Conservation (phyloP, 495 filamentous ascomycete species). For the Neurospora sp. region DNA sequence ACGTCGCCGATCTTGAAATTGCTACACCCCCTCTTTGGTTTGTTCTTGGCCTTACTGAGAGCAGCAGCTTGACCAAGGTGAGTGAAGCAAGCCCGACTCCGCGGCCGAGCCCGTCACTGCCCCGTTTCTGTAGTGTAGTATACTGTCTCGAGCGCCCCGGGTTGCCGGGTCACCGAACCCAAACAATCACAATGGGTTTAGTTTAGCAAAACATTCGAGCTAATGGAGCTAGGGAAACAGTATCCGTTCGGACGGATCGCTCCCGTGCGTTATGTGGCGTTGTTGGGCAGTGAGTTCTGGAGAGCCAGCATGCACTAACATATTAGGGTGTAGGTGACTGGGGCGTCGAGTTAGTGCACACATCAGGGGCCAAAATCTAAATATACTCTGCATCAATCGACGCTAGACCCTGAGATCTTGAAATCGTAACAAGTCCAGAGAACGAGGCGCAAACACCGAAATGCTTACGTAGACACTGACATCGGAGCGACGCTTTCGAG, state of each 20-base stretch:
- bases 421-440: neutral
- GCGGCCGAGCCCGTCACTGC: neutral
- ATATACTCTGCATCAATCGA: neutral
- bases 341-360: neutral
- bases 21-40: no score
- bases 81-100: neutral
- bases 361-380: neutral
- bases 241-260: neutral
- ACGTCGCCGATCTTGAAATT: neutral
- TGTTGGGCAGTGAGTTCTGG: neutral
- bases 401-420: neutral
- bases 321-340: neutral
- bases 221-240: neutral
- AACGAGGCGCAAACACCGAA: neutral
- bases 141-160: neutral
- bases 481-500: neutral
- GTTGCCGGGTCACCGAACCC: neutral
- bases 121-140: neutral
- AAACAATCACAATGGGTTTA: neutral
- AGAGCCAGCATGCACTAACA: neutral
- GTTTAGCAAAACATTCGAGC: neutral
- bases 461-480: neutral
- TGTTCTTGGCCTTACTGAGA: no score
- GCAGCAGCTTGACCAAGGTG: neutral
- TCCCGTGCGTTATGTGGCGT: neutral